Base-by-base conservation (phyloP, 352 stramenopile species). In the Pythium oligandrum region DNA sequence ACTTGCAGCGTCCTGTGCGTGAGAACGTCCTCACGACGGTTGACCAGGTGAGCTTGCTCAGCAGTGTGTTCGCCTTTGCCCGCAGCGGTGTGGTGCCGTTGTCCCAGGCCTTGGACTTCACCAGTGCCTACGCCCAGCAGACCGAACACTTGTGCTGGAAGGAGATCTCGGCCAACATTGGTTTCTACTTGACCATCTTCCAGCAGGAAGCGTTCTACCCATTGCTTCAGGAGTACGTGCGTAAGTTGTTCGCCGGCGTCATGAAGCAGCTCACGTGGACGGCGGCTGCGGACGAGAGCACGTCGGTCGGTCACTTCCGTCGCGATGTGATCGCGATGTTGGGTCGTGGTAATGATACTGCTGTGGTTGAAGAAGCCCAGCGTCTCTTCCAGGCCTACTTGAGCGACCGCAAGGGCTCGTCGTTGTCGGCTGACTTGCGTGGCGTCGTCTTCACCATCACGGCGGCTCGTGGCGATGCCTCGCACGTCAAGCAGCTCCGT, bases 21-120 rank as follows among this genome's bases (percentile, higher is more conserved):
- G 72, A 86, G 30, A 65, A 76, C 34, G 53, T 55, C 7, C 62
- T 98, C 39, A 67, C 63, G 30, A 59, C 87, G 7, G 72, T 90
- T 3, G 96, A 99, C 70, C 86, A 96, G 6, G 93, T 97, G 58
- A 96, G 91, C 37, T 62, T 99, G 53, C 68, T 99, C 6, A 90
- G 80, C 57, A 97, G 97, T 69, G 78, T 89, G 8, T 98, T 98
- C 63, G 77, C 93, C 31, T 86, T 98, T 48, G 88, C 96, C 10
- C 73, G 75, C 17, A 78, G 70, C 38, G 83, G 81, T 4, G 67
- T 80, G 35, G 48, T 89, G 36, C 60, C 66, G 0, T 56, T 90
- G 33, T 64, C 77, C 6, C 59, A 77, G 39, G 80, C 83, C 9
- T 55, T 93, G 10, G 76, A 89, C 57, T 91, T 91, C 40, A 76